These are phyloP conservation scores for Leishmania martiniquensis DNA, from an alignment of 208 protist genomes.

Conservation along the genomic window DNA sequence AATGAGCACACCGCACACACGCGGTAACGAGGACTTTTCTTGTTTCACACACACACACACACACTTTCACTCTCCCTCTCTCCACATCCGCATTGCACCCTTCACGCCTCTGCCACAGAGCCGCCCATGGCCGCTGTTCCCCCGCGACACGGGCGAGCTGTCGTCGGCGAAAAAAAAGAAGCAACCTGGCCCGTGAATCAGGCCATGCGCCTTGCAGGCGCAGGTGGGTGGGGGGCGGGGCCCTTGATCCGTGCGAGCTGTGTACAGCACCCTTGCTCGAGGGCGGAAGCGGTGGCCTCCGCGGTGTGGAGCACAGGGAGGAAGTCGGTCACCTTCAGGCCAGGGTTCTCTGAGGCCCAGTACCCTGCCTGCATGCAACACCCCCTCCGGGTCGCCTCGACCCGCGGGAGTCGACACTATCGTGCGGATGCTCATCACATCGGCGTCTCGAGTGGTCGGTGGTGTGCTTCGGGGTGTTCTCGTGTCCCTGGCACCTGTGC, in stretches of 20 bases:
- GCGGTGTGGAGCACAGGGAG: neutral
- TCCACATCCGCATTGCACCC: neutral
- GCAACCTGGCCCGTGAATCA: neutral
- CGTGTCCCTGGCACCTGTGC: neutral
- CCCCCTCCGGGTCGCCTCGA: neutral
- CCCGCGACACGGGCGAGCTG: neutral
- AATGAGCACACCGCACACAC: neutral
- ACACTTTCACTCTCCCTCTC: no score
- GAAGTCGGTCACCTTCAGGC: neutral
- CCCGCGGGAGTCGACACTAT: neutral
- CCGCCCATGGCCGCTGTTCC: no score
- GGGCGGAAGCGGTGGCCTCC: neutral
- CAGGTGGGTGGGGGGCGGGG: no score
- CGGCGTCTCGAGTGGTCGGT: neutral
- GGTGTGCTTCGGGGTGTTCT: neutral
- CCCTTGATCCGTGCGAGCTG: no score
- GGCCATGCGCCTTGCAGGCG: neutral
- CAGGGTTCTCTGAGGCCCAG: neutral
- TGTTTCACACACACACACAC: no score
- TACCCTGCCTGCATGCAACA: neutral
- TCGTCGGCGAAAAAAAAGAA: neutral
- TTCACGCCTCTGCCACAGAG: neutral
- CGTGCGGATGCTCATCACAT: neutral
- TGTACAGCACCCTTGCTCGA: neutral
- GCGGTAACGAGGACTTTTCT: neutral